Evolutionary conservation across 352 stramenopile species (phyloP).

Genomic region (Thalassiosira ordinaria): DNA sequence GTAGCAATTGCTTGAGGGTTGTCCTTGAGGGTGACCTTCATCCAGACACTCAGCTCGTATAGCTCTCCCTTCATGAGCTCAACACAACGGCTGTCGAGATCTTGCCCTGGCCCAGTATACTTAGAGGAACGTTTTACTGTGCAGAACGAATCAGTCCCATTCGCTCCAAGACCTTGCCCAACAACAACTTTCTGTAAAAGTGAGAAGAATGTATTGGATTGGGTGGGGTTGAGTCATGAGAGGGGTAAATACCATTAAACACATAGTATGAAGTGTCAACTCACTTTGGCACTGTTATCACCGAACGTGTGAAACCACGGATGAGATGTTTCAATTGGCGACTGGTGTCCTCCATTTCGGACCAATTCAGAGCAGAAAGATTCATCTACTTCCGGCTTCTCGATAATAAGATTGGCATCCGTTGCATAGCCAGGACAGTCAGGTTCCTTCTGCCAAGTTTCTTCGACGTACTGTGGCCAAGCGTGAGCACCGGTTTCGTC

Average conservation of each 20-base stretch:
- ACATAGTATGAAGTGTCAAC: no score
- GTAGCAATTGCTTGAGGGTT: constrained; percentile 22
- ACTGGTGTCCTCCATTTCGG: constrained; percentile 36
- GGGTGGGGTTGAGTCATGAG: no score
- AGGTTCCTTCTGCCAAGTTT: constrained; percentile 53
- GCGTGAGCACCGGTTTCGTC: constrained; percentile 36
- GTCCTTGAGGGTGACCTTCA: constrained; percentile 35
- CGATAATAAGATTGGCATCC: constrained; percentile 39
- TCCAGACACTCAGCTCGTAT: constrained; percentile 60
- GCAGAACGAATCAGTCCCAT: constrained; percentile 48
- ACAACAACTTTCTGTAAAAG: constrained; percentile 22
- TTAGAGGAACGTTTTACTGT: constrained; percentile 20
- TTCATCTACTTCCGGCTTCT: constrained; percentile 49
- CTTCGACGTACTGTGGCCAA: constrained; percentile 57
- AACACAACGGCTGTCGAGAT: constrained; percentile 52
- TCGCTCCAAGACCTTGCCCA: constrained; percentile 21
- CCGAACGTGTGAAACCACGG: constrained; percentile 42
- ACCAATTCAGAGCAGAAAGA: constrained; percentile 51
- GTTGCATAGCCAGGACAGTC: constrained; percentile 45
- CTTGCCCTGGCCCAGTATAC: constrained; percentile 51
- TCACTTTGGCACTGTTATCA: background rate
- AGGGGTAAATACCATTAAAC: no score
- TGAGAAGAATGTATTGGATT: no score
- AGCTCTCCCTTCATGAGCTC: constrained; percentile 35
- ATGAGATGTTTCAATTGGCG: constrained; percentile 15